Conservation (phyloP, 116 monocot genomes). For the Thalassia testudinum region DNA sequence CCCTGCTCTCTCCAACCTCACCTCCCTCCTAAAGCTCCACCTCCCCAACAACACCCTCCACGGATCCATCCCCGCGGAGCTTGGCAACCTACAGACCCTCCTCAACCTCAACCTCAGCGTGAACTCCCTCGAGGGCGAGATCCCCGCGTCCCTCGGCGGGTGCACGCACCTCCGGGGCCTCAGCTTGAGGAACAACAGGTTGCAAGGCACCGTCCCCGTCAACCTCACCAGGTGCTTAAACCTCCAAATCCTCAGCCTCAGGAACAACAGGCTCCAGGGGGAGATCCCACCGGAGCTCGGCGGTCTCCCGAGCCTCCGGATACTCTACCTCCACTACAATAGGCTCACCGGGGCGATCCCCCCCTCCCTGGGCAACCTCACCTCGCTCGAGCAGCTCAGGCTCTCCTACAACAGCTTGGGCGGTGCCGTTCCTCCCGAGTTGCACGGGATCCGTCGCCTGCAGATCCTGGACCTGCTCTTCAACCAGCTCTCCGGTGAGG, state of each 20-base stretch:
- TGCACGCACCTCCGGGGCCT: background rate
- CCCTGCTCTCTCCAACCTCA: constrained; percentile 2
- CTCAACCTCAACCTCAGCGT: background rate
- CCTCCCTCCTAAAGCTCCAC: background rate
- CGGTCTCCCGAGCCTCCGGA: background rate
- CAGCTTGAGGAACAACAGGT: background rate
- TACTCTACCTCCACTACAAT: background rate
- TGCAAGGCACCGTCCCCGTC: background rate
- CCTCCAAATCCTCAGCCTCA: background rate
- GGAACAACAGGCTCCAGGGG: background rate
- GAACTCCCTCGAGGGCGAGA: constrained; percentile 7
- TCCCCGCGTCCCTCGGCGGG: constrained; percentile 5
- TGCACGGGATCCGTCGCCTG: background rate
- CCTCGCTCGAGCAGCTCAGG: background rate
- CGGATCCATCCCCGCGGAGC: constrained; percentile 8
- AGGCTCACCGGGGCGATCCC: background rate
- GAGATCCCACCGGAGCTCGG: background rate
- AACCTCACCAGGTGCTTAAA: background rate
- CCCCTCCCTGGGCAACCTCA: background rate
- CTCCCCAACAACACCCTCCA: constrained; percentile 2
- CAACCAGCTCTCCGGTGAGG: background rate
- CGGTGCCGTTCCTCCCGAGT: background rate
- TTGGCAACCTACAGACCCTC: constrained; percentile 6
- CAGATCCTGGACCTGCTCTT: background rate
- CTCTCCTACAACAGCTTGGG: background rate